Percentiles rank a stretch among this genome's conserved stretches.
phyloP scores from a whole-genome alignment of 345 rosid genomes.

The Nasturtium officinale region DNA sequence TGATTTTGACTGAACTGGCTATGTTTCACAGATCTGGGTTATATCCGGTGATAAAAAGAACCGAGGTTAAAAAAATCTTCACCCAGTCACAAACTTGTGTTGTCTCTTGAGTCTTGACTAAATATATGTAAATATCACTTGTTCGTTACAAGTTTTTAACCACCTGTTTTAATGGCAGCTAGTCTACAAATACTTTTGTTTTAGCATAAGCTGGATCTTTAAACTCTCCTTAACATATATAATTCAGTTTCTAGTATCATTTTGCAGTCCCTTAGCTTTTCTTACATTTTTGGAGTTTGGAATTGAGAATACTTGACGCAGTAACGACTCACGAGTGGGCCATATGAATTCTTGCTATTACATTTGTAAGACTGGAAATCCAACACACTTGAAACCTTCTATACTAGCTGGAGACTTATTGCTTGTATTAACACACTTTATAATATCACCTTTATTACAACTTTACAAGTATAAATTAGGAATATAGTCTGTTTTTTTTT shows the following conservation, averaged over 20 bases:
- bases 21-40: neutral
- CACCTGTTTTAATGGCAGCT: neutral
- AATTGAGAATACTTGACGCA: neutral
- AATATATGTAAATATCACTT: too few relatives aligned
- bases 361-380: neutral
- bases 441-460: too few relatives aligned
- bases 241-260: neutral
- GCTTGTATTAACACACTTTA: neutral
- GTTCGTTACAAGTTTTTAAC: neutral
- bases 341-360: too few relatives aligned
- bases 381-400: neutral
- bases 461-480: too few relatives aligned
- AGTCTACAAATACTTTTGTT: neutral
- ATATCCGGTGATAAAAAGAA: neutral
- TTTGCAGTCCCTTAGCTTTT: neutral
- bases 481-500: neutral
- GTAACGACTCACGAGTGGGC: too few relatives aligned
- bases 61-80: neutral
- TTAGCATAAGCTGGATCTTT: neutral
- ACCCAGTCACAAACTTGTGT: too few relatives aligned
- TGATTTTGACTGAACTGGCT: neutral
- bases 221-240: too few relatives aligned
- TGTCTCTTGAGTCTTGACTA: too few relatives aligned
- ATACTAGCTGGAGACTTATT: neutral
- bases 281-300: neutral